phyloP scores from a whole-genome alignment of 257 asterid species.

The Mitragyna speciosa region DNA sequence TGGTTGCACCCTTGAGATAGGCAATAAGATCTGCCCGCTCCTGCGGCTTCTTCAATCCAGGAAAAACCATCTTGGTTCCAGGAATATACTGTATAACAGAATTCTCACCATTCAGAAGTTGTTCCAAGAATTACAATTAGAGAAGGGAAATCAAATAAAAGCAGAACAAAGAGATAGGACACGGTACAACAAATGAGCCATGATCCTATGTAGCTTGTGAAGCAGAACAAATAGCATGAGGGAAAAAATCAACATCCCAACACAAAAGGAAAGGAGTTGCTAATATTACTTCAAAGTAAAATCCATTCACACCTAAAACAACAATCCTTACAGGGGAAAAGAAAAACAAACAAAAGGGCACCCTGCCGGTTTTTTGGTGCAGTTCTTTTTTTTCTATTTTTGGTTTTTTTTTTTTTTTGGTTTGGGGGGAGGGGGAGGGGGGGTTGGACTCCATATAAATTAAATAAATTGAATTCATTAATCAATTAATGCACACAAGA shows the following conservation, averaged over 20 bases:
- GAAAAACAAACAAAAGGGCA: too few relatives aligned
- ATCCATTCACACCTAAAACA: too few relatives aligned
- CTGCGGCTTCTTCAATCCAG: constrained; percentile 95
- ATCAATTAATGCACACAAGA: background rate
- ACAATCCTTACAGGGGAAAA: too few relatives aligned
- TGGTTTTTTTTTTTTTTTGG: too few relatives aligned
- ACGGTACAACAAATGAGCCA: background rate
- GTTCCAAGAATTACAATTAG: too few relatives aligned
- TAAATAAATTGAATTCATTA: background rate
- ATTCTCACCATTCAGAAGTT: background rate
- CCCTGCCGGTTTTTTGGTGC: too few relatives aligned
- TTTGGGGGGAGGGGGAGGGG: background rate
- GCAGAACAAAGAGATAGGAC: background rate
- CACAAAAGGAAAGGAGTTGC: background rate
- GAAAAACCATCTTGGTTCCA: constrained; percentile 97
- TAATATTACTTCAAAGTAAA: background rate
- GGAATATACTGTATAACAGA: constrained; percentile 74
- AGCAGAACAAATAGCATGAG: background rate
- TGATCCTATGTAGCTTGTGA: background rate
- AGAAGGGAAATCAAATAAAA: background rate
- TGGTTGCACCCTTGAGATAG: constrained; percentile 73
- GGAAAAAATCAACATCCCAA: background rate
- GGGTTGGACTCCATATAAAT: background rate
- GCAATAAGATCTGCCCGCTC: constrained; percentile 89
- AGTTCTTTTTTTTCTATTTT: too few relatives aligned